phyloP scores from a whole-genome alignment of 352 stramenopile species.

The Globisporangium takayamanum region DNA sequence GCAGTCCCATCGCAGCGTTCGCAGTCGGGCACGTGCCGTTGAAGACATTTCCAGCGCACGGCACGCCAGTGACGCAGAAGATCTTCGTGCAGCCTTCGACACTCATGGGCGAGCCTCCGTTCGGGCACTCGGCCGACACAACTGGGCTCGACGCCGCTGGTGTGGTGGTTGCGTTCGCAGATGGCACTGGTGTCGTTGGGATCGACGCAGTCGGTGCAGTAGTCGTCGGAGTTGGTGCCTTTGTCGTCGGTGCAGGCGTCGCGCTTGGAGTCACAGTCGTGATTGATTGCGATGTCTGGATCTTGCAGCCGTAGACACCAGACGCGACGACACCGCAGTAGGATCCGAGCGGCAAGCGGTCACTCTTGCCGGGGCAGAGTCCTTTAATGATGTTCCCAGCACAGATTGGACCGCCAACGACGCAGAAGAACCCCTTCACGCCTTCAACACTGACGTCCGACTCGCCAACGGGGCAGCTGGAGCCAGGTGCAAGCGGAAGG shows the following conservation, averaged over 20 bases:
- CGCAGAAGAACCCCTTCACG: conserved; percentile 12
- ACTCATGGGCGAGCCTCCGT: conserved; percentile 5
- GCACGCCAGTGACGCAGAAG: conserved; percentile 15
- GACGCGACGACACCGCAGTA: conserved; percentile 15
- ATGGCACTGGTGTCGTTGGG: conserved; percentile 3
- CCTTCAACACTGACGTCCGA: conserved; percentile 8
- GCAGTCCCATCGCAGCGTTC: conserved; percentile 5
- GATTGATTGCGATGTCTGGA: conserved; percentile 5
- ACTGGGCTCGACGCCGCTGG: background rate
- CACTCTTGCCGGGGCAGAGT: conserved; percentile 7
- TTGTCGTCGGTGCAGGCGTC: conserved; percentile 2
- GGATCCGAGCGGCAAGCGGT: conserved; percentile 10
- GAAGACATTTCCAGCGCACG: conserved; percentile 8
- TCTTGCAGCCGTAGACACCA: conserved; percentile 18
- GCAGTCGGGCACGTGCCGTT: conserved; percentile 5
- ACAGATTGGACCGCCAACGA: conserved; percentile 8
- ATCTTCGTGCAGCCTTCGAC: conserved; percentile 14
- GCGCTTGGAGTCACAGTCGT: background rate
- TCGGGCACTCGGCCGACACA: conserved; percentile 3
- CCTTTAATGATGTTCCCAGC: conserved; percentile 5
- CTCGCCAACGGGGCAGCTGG: conserved; percentile 1
- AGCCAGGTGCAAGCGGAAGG: background rate
- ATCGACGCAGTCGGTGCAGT: background rate
- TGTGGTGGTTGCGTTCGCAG: background rate
- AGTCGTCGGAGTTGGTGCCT: background rate